These are phyloP conservation scores for Ustulina deusta DNA, from an alignment of 2,329 filamentous ascomycete genomes.

Conservation along the genomic window DNA sequence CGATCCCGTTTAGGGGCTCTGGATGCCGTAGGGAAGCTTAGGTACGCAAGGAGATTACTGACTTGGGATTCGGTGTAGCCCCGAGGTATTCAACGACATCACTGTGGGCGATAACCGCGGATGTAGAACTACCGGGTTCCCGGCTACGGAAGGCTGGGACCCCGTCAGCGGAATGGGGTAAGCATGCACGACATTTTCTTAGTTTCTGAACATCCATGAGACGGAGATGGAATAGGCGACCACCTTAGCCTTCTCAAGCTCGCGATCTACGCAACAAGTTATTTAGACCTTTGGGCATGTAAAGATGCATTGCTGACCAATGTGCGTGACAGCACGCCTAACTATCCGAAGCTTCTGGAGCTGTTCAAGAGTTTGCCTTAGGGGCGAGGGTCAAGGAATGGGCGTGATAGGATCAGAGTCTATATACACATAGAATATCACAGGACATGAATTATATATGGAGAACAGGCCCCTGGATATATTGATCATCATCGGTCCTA, in stretches of 20 bases:
- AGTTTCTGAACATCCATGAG: not conserved
- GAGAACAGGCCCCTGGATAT: not conserved
- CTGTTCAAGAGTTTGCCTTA: slow-evolving; percentile 51
- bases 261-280: not conserved
- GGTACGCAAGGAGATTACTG: not conserved
- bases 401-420: not conserved
- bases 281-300: not conserved
- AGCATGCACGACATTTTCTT: slow-evolving; percentile 13
- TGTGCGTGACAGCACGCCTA: slow-evolving; percentile 46
- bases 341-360: slow-evolving; percentile 52
- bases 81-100: slow-evolving; percentile 55
- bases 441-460: not conserved
- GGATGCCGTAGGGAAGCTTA: not conserved
- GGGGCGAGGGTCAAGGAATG: not conserved
- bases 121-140: slow-evolving; percentile 57
- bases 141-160: slow-evolving; percentile 57
- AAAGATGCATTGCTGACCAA: slow-evolving; percentile 28
- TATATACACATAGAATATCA: slow-evolving; percentile 20
- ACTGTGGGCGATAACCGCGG: slow-evolving; percentile 54
- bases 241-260: not conserved
- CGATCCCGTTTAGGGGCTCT: not conserved
- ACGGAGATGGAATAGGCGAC: not conserved
- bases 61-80: slow-evolving; percentile 26
- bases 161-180: slow-evolving; percentile 55
- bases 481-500: not conserved